Conservation (phyloP, 352 stramenopile species). For the Pythium diclinum region DNA sequence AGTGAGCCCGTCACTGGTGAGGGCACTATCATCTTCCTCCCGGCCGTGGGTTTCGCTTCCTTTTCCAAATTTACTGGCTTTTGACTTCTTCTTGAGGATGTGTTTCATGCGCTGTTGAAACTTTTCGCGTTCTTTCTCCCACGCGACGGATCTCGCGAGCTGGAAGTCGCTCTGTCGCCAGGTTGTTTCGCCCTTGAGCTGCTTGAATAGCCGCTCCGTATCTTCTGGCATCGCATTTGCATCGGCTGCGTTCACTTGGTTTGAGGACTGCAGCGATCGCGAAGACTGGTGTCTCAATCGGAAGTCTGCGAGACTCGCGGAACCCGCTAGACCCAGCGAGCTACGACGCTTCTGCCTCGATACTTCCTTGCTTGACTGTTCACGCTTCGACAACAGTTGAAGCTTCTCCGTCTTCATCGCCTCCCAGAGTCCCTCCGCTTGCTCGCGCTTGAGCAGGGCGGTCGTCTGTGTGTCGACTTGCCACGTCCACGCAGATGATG, state of each 20-base stretch:
- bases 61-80: not conserved
- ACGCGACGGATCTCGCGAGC: constrained; percentile 55
- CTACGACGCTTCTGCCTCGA: constrained; percentile 22
- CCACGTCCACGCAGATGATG: constrained; percentile 37
- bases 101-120: constrained; percentile 73
- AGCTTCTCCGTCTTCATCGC: constrained; percentile 52
- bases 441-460: constrained; percentile 37
- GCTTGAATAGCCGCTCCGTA: constrained; percentile 52
- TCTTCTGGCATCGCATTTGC: constrained; percentile 11
- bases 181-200: constrained; percentile 60
- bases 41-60: not conserved
- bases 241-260: not conserved
- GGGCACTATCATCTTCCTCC: not conserved
- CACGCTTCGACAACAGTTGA: constrained; percentile 24
- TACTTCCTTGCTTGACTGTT: constrained; percentile 22
- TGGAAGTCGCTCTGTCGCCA: constrained; percentile 80
- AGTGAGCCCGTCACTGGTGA: constrained; percentile 2
- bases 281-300: not conserved
- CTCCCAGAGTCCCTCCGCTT: constrained; percentile 59
- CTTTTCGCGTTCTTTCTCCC: constrained; percentile 60
- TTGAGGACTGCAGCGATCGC: not conserved
- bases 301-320: not conserved
- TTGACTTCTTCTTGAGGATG: constrained; percentile 53
- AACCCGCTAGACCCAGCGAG: not conserved
- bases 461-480: constrained; percentile 40